Conservation (phyloP, 2,329 filamentous ascomycete species). For the Rhinocladiella mackenziei region DNA sequence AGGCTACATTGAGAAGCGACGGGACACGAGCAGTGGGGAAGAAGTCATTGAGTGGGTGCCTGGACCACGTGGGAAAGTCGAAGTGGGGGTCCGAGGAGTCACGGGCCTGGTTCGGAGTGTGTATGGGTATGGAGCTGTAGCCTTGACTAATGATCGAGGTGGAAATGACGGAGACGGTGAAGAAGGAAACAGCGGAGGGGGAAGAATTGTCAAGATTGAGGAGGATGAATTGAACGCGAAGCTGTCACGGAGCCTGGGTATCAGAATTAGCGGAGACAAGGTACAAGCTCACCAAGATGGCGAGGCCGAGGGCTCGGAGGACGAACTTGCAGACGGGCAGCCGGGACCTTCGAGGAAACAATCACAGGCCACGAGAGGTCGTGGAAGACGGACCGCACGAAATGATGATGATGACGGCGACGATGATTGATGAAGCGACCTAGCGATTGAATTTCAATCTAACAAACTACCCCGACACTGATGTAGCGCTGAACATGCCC, state of each 20-base stretch:
- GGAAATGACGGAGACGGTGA: constrained; percentile 25
- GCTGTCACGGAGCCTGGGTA: constrained; percentile 59
- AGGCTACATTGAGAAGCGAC: constrained; percentile 72
- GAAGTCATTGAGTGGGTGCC: constrained; percentile 76
- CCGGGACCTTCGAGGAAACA: no score
- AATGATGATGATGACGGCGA: no score
- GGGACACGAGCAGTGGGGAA: constrained; percentile 67
- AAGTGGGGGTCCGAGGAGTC: constrained; percentile 74
- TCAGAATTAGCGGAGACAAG: constrained; percentile 32
- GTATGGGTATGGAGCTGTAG: constrained; percentile 42
- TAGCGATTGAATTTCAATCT: no score
- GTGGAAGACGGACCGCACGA: no score
- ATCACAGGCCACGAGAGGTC: no score
- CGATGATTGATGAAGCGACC: no score
- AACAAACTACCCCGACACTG: no score
- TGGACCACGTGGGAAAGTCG: constrained; percentile 78
- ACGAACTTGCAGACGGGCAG: constrained; percentile 1
- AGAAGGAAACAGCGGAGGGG: constrained; percentile 53
- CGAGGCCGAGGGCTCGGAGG: neutral
- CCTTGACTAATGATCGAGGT: constrained; percentile 12
- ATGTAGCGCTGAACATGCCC: no score
- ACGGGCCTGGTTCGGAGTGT: constrained; percentile 62
- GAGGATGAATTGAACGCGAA: constrained; percentile 55
- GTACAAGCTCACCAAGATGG: neutral
- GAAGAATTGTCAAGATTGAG: constrained; percentile 25